Evolutionary conservation across 306 rosid genomes (phyloP).

Genomic region (Dryas drummondii): DNA sequence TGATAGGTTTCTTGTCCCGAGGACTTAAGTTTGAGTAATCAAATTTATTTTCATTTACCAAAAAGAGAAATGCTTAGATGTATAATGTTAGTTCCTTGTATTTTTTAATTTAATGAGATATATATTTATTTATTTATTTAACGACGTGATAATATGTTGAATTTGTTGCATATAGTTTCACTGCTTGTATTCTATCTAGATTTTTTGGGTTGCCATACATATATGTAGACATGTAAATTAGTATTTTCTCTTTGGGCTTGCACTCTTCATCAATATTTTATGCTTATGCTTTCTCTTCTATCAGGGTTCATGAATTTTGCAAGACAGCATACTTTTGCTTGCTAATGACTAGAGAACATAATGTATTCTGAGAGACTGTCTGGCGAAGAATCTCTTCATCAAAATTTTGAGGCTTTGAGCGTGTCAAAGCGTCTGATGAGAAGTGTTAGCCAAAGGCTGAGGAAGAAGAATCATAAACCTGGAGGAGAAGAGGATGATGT

Average conservation of each 20-base stretch:
- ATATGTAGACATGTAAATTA: not conserved
- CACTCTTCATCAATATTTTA: constrained; percentile 5
- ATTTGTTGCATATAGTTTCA: not conserved
- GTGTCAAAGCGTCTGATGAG: constrained; percentile 85
- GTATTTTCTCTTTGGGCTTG: not conserved
- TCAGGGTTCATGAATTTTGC: constrained; percentile 21
- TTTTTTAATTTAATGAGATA: not conserved
- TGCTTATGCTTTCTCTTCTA: constrained; percentile 25
- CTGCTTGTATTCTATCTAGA: not conserved
- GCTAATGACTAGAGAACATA: constrained; percentile 38
- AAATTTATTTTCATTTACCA: not conserved
- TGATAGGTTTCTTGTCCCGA: not conserved
- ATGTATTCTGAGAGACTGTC: constrained; percentile 60
- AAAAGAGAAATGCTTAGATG: not conserved
- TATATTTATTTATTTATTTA: not conserved
- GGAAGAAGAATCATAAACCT: constrained; percentile 58
- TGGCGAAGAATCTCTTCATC: constrained; percentile 55
- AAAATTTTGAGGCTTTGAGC: constrained; percentile 65
- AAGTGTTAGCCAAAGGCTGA: constrained; percentile 86
- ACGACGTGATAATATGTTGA: not conserved
- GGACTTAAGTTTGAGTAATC: not conserved
- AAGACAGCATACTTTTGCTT: constrained; percentile 29
- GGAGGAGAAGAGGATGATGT: constrained; percentile 56
- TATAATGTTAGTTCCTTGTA: not conserved
- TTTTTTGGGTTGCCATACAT: not conserved